phyloP scores from a whole-genome alignment of 1,284 basidiomycete species.

The Cerrena zonata region DNA sequence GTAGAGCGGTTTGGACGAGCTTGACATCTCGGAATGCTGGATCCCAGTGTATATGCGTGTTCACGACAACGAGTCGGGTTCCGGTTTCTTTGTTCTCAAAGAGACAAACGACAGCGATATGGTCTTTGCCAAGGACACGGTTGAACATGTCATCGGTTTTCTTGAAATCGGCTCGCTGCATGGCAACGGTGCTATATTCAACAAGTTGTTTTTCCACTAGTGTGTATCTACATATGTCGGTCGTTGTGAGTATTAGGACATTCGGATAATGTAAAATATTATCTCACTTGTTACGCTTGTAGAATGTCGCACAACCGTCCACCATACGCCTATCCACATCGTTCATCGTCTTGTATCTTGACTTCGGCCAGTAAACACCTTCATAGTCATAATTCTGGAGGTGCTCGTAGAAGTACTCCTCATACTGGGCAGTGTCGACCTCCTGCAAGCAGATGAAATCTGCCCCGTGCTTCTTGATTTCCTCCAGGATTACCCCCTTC shows the following conservation, averaged over 20 bases:
- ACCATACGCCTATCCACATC: conserved; percentile 82
- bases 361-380: conserved; percentile 91
- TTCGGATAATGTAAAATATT: not conserved
- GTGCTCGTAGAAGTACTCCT: conserved; percentile 85
- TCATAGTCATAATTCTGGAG: conserved; percentile 81
- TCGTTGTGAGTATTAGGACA: conserved; percentile 7
- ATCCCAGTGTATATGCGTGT: conserved; percentile 93
- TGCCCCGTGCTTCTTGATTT: conserved; percentile 77
- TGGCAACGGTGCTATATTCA: conserved; percentile 91
- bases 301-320: conserved; percentile 97
- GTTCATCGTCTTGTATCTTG: conserved; percentile 89
- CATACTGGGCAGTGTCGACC: conserved; percentile 89
- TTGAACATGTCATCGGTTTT: conserved; percentile 99
- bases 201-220: conserved; percentile 92
- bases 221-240: conserved; percentile 58
- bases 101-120: conserved; percentile 85
- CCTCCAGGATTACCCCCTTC: conserved; percentile 84
- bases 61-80: conserved; percentile 83
- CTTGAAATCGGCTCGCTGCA: conserved; percentile 92
- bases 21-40: conserved; percentile 93
- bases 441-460: conserved; percentile 95
- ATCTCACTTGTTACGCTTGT: conserved; percentile 79
- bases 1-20: conserved; percentile 87
- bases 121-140: conserved; percentile 91
- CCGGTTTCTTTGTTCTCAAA: conserved; percentile 86